Evolutionary conservation across 2,329 filamentous ascomycete genomes (phyloP), one percentile per base, ranked within the genome.

Genomic region (Stagonosporopsis chrysanthemi): DNA sequence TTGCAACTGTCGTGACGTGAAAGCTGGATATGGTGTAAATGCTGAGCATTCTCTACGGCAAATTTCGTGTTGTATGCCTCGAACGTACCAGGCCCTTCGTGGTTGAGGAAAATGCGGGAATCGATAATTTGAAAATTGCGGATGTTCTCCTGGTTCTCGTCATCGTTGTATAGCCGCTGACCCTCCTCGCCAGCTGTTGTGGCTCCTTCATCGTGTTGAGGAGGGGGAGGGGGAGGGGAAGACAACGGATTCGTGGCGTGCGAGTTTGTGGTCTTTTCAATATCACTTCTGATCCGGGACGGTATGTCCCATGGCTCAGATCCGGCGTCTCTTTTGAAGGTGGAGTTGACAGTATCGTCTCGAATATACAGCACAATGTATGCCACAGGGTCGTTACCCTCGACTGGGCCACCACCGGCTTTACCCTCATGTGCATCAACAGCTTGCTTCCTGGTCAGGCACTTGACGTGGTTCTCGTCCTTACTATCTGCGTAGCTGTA

Each of bases 351-450:
- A 33, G 81, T 68, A 62, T 84, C 82, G 29, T 79, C 77, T 42
- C 83, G 83, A 19, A 86, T 76, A 63, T 87, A 87, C 72, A 86
- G 78, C 14, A 76, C 82, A 52, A 84, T 77, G 60, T 86, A 85
- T 19, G 83, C 83, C 11, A 85, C 75, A 24, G 83, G 74, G 48
- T 82, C 79, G 19, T 79, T 79, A 2, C 73, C 73, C 45, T 75
- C 71, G 22, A 80, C 72, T 38, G 72, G 73, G 40, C 70, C 76
- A 9, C 68, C 65, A 14, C 66, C 66, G 22, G 64, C 50, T 46
- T 81, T 79, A 12, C 84, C 84, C 61, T 85, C 79, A 51, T 85
- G 83, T 6, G 72, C 74, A 15, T 80, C 77, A 23, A 85, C 68
- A 15, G 84, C 85, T 56, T 84, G 81, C 61, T 83, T 84, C 35